Percentiles rank a stretch among this genome's conserved stretches.
phyloP scores from a whole-genome alignment of 352 stramenopile genomes.

The Elongisporangium anandrum region DNA sequence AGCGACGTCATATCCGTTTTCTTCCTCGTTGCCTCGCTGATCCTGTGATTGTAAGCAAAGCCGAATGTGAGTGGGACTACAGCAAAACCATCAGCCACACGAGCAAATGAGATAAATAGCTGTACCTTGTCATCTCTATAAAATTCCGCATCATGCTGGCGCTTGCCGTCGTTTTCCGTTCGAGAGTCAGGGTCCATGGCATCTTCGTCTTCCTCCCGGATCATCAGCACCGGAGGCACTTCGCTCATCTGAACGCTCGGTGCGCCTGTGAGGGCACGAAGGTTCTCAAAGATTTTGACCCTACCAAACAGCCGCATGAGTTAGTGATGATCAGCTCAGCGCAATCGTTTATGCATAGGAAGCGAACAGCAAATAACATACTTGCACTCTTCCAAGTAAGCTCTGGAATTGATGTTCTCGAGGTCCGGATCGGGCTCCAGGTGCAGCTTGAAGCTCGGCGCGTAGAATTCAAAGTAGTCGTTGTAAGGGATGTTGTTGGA shows the following conservation, averaged over 20 bases:
- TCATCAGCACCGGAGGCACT: slow-evolving; percentile 62
- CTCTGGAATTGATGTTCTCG: slow-evolving; percentile 79
- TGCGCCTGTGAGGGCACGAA: slow-evolving; percentile 63
- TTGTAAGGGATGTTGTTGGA: slow-evolving; percentile 84
- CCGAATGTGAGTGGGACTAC: neutral
- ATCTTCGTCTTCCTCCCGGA: slow-evolving; percentile 81
- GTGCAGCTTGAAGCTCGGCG: slow-evolving; percentile 82
- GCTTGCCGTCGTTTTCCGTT: slow-evolving; percentile 63
- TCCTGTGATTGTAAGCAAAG: slow-evolving; percentile 16
- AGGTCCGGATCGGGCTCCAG: slow-evolving; percentile 71
- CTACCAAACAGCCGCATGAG: slow-evolving; percentile 14
- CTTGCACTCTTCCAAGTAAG: slow-evolving; percentile 86
- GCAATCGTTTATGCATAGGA: neutral
- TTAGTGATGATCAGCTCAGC: slow-evolving; percentile 3
- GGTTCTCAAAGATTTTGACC: slow-evolving; percentile 83
- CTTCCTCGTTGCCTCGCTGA: slow-evolving; percentile 51
- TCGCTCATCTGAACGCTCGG: slow-evolving; percentile 81
- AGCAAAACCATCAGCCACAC: too few relatives aligned
- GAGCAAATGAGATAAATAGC: neutral
- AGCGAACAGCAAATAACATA: slow-evolving; percentile 19
- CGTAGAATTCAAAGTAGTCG: slow-evolving; percentile 85
- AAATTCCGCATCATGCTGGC: slow-evolving; percentile 79
- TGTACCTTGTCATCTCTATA: slow-evolving; percentile 74
- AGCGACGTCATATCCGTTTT: slow-evolving; percentile 20
- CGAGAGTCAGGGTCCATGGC: slow-evolving; percentile 58